A percentile compares a stretch with the other conserved stretches of the same genome.
Conservation (phyloP, 352 stramenopile genomes). For the Lagenidium sp. region DNA sequence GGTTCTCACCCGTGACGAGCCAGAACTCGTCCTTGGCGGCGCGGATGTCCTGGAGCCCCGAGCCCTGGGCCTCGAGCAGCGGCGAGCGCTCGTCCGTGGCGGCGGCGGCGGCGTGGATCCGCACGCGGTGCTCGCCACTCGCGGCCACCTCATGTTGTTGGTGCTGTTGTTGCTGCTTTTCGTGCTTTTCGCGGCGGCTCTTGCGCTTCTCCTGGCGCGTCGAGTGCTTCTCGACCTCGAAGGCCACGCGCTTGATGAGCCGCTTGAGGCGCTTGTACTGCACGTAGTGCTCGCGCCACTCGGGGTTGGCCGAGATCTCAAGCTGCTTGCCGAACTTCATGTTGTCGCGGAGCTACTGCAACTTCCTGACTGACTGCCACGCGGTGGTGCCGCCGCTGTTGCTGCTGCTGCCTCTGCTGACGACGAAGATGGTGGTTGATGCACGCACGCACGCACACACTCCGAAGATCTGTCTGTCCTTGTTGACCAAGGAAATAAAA, state of each 20-base stretch:
- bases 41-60: conserved; percentile 40
- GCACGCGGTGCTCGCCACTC: conserved; percentile 1
- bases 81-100: conserved; percentile 60
- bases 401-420: not conserved
- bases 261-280: conserved; percentile 90
- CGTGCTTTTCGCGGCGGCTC: conserved; percentile 20
- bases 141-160: not conserved
- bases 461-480: too few species aligned
- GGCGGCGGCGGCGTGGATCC: conserved; percentile 22
- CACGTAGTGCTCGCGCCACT: conserved; percentile 86
- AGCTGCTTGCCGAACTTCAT: conserved; percentile 94
- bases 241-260: conserved; percentile 86
- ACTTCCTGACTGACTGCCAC: too few species aligned
- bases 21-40: conserved; percentile 80
- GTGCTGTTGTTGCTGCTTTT: conserved; percentile 1
- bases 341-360: too few species aligned
- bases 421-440: too few species aligned
- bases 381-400: not conserved
- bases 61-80: conserved; percentile 44
- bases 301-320: conserved; percentile 82
- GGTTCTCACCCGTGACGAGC: conserved; percentile 66
- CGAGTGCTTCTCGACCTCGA: conserved; percentile 80
- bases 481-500: too few species aligned
- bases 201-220: conserved; percentile 64
- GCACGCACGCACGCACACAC: too few species aligned